These are phyloP conservation scores for Wickerhamomyces mucosus DNA, from an alignment of 805 yeast genomes.

Conservation along the genomic window DNA sequence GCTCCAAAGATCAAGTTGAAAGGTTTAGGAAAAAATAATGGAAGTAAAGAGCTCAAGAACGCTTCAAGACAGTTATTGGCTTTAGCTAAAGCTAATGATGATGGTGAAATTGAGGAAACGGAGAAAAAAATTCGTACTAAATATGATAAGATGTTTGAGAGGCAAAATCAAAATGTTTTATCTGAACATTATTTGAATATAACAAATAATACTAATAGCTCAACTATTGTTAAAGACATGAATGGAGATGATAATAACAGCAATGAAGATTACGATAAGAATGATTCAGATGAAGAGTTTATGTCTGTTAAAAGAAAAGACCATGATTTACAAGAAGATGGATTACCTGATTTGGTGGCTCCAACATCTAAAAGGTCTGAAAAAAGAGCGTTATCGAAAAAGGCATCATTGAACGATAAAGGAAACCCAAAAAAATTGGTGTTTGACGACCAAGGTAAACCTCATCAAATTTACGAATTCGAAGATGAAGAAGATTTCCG, in stretches of 20 bases:
- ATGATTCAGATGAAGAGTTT: slow-evolving; percentile 57
- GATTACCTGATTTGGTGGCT: slow-evolving; percentile 44
- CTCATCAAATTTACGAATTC: slow-evolving; percentile 87
- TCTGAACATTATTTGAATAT: slow-evolving; percentile 81
- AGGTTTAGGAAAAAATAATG: slow-evolving; percentile 29
- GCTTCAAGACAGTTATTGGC: slow-evolving; percentile 61
- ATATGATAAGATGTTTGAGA: slow-evolving; percentile 91
- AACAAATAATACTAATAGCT: slow-evolving; percentile 39
- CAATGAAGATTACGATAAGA: slow-evolving; percentile 30
- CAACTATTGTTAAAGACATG: no score
- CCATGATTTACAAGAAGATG: slow-evolving; percentile 59
- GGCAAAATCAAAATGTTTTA: slow-evolving; percentile 85
- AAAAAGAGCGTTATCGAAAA: slow-evolving; percentile 82
- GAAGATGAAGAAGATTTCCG: slow-evolving; percentile 84
- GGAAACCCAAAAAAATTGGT: slow-evolving; percentile 70
- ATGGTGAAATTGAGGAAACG: slow-evolving; percentile 43
- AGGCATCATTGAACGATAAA: slow-evolving; percentile 48
- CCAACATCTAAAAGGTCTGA: slow-evolving; percentile 78
- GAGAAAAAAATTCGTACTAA: slow-evolving; percentile 60
- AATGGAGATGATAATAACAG: slow-evolving; percentile 10
- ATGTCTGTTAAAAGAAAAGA: slow-evolving; percentile 71
- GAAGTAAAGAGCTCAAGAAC: slow-evolving; percentile 69
- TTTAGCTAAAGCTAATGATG: slow-evolving; percentile 47
- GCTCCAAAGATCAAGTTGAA: slow-evolving; percentile 85
- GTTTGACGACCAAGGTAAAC: slow-evolving; percentile 90